Evolutionary conservation across 2,329 filamentous ascomycete species (phyloP), one percentile per base, ranked within the genome.

Genomic region (Periconia macrospinosa): DNA sequence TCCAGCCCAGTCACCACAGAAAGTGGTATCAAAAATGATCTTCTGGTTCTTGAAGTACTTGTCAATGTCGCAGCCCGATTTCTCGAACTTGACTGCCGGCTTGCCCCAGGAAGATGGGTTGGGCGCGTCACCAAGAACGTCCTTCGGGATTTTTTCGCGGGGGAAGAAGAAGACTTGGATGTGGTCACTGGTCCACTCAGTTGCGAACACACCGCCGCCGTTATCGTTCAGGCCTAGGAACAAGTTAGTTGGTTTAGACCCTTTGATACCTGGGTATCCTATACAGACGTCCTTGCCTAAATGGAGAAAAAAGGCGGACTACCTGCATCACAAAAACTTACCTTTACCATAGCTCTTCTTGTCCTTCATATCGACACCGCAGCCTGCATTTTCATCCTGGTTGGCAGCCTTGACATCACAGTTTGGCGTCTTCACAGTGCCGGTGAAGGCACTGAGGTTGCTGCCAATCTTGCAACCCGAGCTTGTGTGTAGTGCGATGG

Each of bases 1-100:
- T 20, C 90, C 90, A 8, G 92, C 92, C 92, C 92, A 96, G 67
- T 88, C 84, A 18, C 92, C 92, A 73, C 92, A 97, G 72, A 96
- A 91, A 6, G 89, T 89, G 1, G 87, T 94, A 75, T 93, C 86
- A 73, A 94, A 87, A 58, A 93, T 83, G 58, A 97, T 86, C 63
- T 87, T 83, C 77, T 96, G 83, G 55, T 88, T 75, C 55, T 78
- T 77, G 77, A 97, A 95, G 72, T 87, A 82, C 1, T 75, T 60
- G 55, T 86, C 78, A 59, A 96, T 88, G 62, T 92, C 77, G 75
- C 93, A 97, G 9, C 54, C 63, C 52, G 85, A 83, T 3, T 79
- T 75, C 6, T 45, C 50, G 74, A 95, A 97, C 33, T 79, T 79
- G 10, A 89, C 90, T 1, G 82, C 70, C 0, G 92, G 90, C 1